Conservation (phyloP, 2,329 filamentous ascomycete genomes). For the Arthroderma sp. region DNA sequence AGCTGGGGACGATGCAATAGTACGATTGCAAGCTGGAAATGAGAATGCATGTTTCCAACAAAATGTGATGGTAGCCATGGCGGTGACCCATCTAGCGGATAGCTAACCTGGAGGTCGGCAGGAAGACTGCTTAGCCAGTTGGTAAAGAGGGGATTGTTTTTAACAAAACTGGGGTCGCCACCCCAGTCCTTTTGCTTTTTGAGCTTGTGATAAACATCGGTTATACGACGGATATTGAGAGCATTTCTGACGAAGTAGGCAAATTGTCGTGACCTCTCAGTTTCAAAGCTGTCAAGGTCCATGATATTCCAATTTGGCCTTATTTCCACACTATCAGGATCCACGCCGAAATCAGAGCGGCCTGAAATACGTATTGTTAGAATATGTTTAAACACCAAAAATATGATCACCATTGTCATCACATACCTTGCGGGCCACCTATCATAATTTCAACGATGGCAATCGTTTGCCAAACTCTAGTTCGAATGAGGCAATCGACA, state of each 20-base stretch:
- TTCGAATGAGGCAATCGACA: slow-evolving; percentile 71
- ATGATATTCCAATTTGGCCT: slow-evolving; percentile 49
- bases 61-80: slow-evolving; percentile 81
- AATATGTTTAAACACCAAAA: background rate
- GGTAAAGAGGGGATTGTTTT: slow-evolving; percentile 63
- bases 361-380: slow-evolving; percentile 33
- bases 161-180: slow-evolving; percentile 67
- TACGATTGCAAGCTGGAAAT: slow-evolving; percentile 74
- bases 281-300: slow-evolving; percentile 61
- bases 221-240: slow-evolving; percentile 65
- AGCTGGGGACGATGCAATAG: slow-evolving; percentile 81
- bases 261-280: slow-evolving; percentile 68
- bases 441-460: slow-evolving; percentile 85
- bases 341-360: slow-evolving; percentile 64
- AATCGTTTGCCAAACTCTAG: slow-evolving; percentile 77
- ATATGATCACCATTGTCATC: background rate
- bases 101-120: slow-evolving; percentile 61
- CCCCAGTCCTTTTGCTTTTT: slow-evolving; percentile 75
- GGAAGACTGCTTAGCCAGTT: slow-evolving; percentile 68
- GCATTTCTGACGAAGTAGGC: slow-evolving; percentile 67
- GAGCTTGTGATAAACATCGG: slow-evolving; percentile 58
- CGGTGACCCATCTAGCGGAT: slow-evolving; percentile 62
- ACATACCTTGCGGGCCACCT: slow-evolving; percentile 74
- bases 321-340: slow-evolving; percentile 63
- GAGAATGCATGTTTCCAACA: slow-evolving; percentile 76